Percentiles rank a stretch among this genome's conserved stretches.
Evolutionary conservation across 345 rosid genomes (phyloP).

Genomic region (Eucalyptus shirleyi): DNA sequence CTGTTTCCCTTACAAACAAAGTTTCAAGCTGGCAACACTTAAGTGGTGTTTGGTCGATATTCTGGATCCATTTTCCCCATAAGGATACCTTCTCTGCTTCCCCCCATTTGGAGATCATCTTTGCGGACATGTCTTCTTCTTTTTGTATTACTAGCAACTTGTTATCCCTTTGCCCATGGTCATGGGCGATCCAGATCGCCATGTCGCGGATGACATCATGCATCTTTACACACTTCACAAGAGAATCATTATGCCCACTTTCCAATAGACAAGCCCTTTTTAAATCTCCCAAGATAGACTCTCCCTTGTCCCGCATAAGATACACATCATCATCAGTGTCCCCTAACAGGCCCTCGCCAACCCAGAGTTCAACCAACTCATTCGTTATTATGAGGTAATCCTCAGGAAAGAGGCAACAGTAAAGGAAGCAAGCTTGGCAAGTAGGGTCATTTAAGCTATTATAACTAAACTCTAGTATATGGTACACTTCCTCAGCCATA

Average conservation of each 20-base stretch:
- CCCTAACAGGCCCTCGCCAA: accelerated
- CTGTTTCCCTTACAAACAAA: too few species aligned
- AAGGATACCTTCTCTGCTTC: too few species aligned
- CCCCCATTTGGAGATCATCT: too few species aligned
- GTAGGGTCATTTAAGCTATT: neutral
- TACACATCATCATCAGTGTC: neutral
- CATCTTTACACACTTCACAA: constrained; percentile 10
- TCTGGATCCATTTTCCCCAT: too few species aligned
- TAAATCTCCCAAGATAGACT: accelerated
- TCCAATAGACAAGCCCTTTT: neutral
- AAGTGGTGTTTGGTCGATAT: too few species aligned
- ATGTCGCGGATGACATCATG: constrained; percentile 1
- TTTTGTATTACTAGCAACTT: too few species aligned
- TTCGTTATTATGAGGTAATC: accelerated
- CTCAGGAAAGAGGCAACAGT: neutral
- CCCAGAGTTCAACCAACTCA: accelerated
- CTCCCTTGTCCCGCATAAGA: accelerated
- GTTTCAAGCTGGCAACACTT: too few species aligned
- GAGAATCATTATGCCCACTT: accelerated
- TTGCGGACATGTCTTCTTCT: too few species aligned
- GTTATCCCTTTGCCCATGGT: too few species aligned
- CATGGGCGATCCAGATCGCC: too few species aligned
- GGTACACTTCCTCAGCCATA: accelerated
- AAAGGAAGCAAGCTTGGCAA: accelerated
- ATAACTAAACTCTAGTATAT: neutral